Evolutionary conservation across 257 asterid species (phyloP), one percentile per base, ranked within the genome.

Genomic region (Lithospermum erythrorhizon): DNA sequence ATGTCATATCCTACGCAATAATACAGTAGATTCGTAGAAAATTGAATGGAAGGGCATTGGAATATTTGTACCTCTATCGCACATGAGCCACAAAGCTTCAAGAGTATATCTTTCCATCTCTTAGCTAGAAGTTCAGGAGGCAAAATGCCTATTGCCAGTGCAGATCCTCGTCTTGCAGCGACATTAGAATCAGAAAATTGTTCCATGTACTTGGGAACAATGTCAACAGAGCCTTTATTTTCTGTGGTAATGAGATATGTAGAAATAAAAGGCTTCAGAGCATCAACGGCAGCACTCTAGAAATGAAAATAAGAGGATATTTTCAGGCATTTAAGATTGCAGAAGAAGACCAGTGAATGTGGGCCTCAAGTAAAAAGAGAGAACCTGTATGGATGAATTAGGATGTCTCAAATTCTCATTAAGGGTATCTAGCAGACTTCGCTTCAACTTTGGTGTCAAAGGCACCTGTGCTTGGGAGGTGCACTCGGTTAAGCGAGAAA

Each of bases 381-480:
- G 70, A 58, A 93, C 97, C 95, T 93, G 98, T 71, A 93, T 93
- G 18, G 78, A 80, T 64, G 94, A 70, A 78, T 81, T 93, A 62
- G 98, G 95, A 81, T 93, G 96, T 76, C 75, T 93, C 83, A 93
- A 72, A 78, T 93, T 93, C 75, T 93, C 98, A 68, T 78, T 82
- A 61, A 93, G 80, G 53, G 95, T 76, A 73, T 84, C 95, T 48
- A 93, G 89, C 72, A 93, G 79, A 79, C 82, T 82, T 60, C 77
- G 74, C 70, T 77, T 88, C 57, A 74, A 63, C 78, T 84, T 88
- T 57, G 79, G 95, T 49, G 87, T 71, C 75, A 86, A 68, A 63
- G 76, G 71, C 55, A 89, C 61, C 68, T 65, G 76, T 63, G 91
- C 90, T 66, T 32, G 63, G 62, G 96, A 83, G 67, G 81, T 82